phyloP scores from a whole-genome alignment of 176 grass and related monocot genomes.

The Lolium multiflorum region DNA sequence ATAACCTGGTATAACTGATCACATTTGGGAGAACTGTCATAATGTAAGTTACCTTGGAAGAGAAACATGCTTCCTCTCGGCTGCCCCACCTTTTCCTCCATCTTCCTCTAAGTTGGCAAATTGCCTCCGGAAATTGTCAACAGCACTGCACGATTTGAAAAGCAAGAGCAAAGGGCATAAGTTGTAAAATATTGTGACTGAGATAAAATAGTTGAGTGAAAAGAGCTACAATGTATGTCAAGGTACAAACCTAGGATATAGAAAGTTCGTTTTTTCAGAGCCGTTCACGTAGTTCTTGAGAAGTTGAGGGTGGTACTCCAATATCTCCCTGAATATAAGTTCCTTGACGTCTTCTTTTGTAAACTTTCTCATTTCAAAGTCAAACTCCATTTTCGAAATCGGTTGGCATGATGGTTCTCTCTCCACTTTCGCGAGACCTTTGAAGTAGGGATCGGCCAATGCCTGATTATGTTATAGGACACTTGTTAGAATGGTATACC shows the following conservation, averaged over 20 bases:
- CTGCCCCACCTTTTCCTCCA: conserved; percentile 60
- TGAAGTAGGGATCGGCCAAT: conserved; percentile 88
- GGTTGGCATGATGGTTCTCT: conserved; percentile 87
- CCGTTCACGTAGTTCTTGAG: conserved; percentile 71
- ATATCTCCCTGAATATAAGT: conserved; percentile 92
- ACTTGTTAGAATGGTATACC: conserved; percentile 40
- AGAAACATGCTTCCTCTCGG: conserved; percentile 93
- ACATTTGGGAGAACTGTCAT: background rate
- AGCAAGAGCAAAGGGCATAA: conserved; percentile 24
- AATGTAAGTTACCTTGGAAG: conserved; percentile 79
- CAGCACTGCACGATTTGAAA: conserved; percentile 64
- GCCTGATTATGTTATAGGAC: conserved; percentile 55
- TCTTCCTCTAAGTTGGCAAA: conserved; percentile 93
- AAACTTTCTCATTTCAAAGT: conserved; percentile 84
- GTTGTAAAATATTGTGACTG: background rate
- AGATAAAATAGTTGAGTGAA: conserved; percentile 21
- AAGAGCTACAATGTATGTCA: conserved; percentile 19
- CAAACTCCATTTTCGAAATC: conserved; percentile 95
- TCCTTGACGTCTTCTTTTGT: conserved; percentile 93
- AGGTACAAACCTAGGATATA: conserved; percentile 79
- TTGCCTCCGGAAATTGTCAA: conserved; percentile 95
- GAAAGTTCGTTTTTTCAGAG: conserved; percentile 67
- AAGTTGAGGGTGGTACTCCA: conserved; percentile 94
- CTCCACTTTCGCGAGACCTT: conserved; percentile 80
- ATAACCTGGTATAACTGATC: background rate